Percentiles rank a stretch among this genome's conserved stretches.
phyloP scores from a whole-genome alignment of 495 filamentous ascomycete genomes.

The Astrothelium macrocarpum region DNA sequence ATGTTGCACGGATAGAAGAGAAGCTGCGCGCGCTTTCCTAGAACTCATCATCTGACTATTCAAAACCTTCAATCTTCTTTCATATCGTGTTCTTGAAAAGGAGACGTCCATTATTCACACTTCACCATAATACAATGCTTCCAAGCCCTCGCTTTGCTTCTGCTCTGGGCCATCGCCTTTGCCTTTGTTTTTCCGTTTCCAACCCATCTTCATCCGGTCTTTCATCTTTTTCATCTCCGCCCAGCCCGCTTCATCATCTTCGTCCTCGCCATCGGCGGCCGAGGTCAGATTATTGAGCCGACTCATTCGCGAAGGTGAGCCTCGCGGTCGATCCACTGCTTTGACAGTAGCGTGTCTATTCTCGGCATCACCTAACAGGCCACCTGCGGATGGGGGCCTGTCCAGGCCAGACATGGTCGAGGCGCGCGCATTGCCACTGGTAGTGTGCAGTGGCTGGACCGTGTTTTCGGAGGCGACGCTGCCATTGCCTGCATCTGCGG shows the following conservation, averaged over 20 bases:
- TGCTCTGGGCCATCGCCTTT: conserved; percentile 4
- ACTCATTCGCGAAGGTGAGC: not conserved
- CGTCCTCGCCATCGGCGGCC: conserved; percentile 43
- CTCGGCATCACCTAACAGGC: conserved; percentile 24
- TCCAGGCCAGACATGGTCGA: not conserved
- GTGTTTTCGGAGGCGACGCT: conserved; percentile 32
- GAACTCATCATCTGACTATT: not conserved
- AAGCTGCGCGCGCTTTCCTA: not conserved
- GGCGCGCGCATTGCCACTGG: not conserved
- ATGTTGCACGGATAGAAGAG: not conserved
- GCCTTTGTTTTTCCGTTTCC: conserved; percentile 49
- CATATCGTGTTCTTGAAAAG: not conserved
- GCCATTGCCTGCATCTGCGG: conserved; percentile 31
- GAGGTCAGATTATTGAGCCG: not conserved
- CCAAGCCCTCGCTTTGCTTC: not conserved
- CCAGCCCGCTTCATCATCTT: conserved; percentile 78
- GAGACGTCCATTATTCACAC: not conserved
- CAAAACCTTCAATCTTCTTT: not conserved
- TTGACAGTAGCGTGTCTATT: conserved; percentile 15
- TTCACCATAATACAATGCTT: not conserved
- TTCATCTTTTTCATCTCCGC: conserved; percentile 77
- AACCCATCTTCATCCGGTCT: conserved; percentile 65
- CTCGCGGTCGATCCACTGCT: conserved; percentile 1
- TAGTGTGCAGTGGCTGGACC: conserved; percentile 17
- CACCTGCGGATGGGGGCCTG: not conserved